Evolutionary conservation across 108 stramenopile species (phyloP), one percentile per base, ranked within the genome.

Genomic region (Stephanodiscus triporus): DNA sequence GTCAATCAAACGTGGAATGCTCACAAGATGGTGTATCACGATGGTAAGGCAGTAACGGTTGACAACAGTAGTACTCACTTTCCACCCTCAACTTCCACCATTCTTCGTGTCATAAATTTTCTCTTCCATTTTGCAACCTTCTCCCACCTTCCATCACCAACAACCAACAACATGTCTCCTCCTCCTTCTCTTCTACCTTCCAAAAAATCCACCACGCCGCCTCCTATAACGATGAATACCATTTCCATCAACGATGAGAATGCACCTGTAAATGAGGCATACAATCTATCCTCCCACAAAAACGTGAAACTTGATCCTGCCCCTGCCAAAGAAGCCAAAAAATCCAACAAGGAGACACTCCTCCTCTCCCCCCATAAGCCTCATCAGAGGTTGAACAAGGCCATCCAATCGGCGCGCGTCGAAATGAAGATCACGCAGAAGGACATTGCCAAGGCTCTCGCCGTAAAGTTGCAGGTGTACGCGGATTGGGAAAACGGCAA

Each of bases 271-370:
- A 24, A 45, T 26, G 6, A 68, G n/a, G n/a, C 23, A 60, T 29
- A 75, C 69, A 30, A 63, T 40, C 14, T 79, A 72, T 50, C 79
- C 68, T 27, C 68, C 76, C 17, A 68, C 75, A 19, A 23, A 58
- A 10, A 29, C 36, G 26, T 29, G 69, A 38, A n/a, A n/a, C n/a
- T n/a, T n/a, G n/a, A n/a, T n/a, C n/a, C n/a, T n/a, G n/a, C n/a
- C n/a, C n/a, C n/a, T n/a, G n/a, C n/a, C n/a, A n/a, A n/a, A n/a
- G n/a, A n/a, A 40, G 16, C 2, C 43, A 16, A 45, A 17, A 45
- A 11, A 0, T 1, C 40, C 40, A 40, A 16, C 43, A 16, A 45
- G 43, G 14, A 11, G 1, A 16, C 14, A 3, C 11, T 45, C 43
- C 2, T 14, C 4, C 43, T 45, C 43, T 45, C 16, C 16, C 3